These are phyloP conservation scores for Crithidia brevicula DNA, from an alignment of 208 protist species.

Conservation along the genomic window DNA sequence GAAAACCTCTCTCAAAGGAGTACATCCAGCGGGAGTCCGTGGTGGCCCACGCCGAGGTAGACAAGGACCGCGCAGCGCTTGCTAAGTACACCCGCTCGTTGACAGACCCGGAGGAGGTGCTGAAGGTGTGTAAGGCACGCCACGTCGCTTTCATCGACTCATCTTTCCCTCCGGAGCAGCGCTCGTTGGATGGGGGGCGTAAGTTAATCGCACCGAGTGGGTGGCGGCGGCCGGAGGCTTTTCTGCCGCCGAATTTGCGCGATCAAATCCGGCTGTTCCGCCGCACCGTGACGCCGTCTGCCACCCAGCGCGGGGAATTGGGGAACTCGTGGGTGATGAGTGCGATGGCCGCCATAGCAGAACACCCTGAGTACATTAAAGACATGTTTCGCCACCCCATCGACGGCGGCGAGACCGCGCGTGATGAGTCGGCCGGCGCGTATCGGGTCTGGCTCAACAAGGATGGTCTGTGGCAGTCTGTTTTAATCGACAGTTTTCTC, in stretches of 20 bases:
- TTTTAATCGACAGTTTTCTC: constrained; percentile 74
- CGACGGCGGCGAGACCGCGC: constrained; percentile 7
- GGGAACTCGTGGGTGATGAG: constrained; percentile 78
- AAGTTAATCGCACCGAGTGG: constrained; percentile 28
- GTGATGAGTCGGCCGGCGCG: constrained; percentile 52
- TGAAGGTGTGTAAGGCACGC: constrained; percentile 32
- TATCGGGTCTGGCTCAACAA: constrained; percentile 75
- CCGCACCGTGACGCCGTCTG: constrained; percentile 36
- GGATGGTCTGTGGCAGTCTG: constrained; percentile 70
- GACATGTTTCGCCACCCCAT: constrained; percentile 50
- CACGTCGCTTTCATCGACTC: constrained; percentile 48
- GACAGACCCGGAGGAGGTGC: constrained; percentile 30
- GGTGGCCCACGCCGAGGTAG: constrained; percentile 12
- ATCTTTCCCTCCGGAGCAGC: constrained; percentile 39
- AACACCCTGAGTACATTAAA: constrained; percentile 41
- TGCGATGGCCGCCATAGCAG: constrained; percentile 53
- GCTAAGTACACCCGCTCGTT: constrained; percentile 14
- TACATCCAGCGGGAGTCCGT: constrained; percentile 38
- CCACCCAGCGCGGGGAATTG: constrained; percentile 52
- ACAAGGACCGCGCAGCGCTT: constrained; percentile 19
- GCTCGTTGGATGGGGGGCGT: constrained; percentile 30
- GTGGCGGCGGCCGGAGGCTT: constrained; percentile 49
- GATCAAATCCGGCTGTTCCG: constrained; percentile 44
- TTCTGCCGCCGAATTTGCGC: constrained; percentile 34
- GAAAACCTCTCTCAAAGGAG: constrained; percentile 42